Evolutionary conservation across 441 rosid genomes (phyloP), one percentile per base, ranked within the genome.

Genomic region (Gossypium davidsonii): DNA sequence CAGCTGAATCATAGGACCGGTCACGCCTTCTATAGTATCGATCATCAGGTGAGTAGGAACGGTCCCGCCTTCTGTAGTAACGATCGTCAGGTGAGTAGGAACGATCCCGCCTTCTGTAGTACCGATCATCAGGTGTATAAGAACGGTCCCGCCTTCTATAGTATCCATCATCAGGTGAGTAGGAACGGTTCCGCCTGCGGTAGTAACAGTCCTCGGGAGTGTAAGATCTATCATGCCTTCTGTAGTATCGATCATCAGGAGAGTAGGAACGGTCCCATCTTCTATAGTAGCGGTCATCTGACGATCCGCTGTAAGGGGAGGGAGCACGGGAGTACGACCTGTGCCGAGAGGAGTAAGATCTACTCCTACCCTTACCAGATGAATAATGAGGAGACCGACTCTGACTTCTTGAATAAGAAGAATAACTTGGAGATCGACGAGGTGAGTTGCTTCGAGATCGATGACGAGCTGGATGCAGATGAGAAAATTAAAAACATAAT

Each of bases 281-380:
- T 6, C 84, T 72, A 14, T 78, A 72, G 77, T 78, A 74, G 21
- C 77, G 73, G 52, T 67, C 77, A 78, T 78, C 84, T 8, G 90
- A 91, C 5, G 89, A 91, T 76, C 88, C 84, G 2, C 81, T 70
- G 70, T 79, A 83, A 61, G 87, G 82, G 53, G 92, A 86, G 18
- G 26, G 76, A 11, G 90, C 82, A 42, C 74, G 64, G 1, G 90
- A 86, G 78, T 75, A 83, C 0, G 88, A 82, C 68, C 85, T 79
- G 39, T 75, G 11, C 39, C 73, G 67, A 49, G 85, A 84, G 25
- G 90, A 76, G 73, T 76, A 77, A 8, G 90, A 82, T 67, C 86
- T 74, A 53, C 83, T 70, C 67, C 82, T 73, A 68, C 68, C 64
- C 51, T 67, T 25, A 23, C 74, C 84, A 52, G 79, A 76, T 28